Conservation (phyloP, 129 eudicot genomes). For the Flaveria brownii region DNA sequence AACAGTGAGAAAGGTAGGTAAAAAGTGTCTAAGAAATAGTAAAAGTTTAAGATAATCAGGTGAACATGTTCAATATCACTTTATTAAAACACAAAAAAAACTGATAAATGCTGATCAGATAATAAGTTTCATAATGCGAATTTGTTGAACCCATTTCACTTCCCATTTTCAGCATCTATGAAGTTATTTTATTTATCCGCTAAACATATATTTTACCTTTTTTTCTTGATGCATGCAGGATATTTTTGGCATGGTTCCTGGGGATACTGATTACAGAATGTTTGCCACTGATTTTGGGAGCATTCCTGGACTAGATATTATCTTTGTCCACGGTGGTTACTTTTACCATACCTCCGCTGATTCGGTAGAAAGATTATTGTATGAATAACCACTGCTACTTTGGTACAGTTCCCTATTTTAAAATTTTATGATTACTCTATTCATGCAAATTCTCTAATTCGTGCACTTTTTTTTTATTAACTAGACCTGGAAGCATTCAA, state of each 20-base stretch:
- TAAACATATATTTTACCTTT: constrained; percentile 17
- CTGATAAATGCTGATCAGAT: neutral
- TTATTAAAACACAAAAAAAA: neutral
- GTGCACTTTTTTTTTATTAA: constrained; percentile 26
- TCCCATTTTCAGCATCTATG: neutral
- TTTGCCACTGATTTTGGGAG: constrained; percentile 80
- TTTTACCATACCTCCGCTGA: constrained; percentile 90
- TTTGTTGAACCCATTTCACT: neutral
- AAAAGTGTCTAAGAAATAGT: too few relatives aligned
- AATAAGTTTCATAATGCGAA: neutral
- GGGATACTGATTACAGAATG: constrained; percentile 97
- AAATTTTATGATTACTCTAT: constrained; percentile 27
- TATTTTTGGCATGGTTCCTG: constrained; percentile 78
- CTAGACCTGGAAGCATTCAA: constrained; percentile 97
- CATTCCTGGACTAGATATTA: constrained; percentile 96
- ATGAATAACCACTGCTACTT: constrained; percentile 67
- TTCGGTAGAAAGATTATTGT: constrained; percentile 97
- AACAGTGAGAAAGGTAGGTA: too few relatives aligned
- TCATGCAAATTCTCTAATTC: constrained; percentile 39
- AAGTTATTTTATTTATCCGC: neutral
- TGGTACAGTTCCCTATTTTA: constrained; percentile 54
- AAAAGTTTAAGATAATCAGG: neutral
- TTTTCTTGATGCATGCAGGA: constrained; percentile 55
- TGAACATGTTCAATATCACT: neutral
- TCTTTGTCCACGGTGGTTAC: constrained; percentile 83